These are phyloP conservation scores for Stentor roeselii DNA, from an alignment of 73 alveolate species.

Conservation along the genomic window DNA sequence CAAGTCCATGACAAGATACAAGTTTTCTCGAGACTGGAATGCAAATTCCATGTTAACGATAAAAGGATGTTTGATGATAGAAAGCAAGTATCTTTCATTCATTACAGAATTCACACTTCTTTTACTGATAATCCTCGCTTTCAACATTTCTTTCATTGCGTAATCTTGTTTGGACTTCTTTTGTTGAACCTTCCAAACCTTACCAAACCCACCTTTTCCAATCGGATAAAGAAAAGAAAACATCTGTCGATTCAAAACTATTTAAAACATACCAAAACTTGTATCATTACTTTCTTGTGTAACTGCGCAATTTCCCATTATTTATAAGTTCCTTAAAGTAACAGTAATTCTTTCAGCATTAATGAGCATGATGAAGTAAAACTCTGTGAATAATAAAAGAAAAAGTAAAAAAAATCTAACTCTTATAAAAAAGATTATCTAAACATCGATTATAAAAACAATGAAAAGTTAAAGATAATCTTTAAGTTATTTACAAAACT, in stretches of 20 bases:
- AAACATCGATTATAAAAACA: background rate
- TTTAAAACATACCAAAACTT: no score
- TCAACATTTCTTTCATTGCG: constrained; percentile 85
- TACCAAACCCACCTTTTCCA: constrained; percentile 58
- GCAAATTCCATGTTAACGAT: constrained; percentile 91
- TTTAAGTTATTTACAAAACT: no score
- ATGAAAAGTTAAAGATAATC: background rate
- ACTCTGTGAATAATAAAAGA: background rate
- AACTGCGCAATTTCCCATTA: background rate
- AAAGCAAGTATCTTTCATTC: constrained; percentile 76
- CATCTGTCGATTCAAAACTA: no score
- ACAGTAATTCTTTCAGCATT: background rate
- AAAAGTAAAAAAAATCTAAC: no score
- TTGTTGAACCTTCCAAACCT: constrained; percentile 35
- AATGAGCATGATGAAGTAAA: background rate
- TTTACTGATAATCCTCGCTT: constrained; percentile 68
- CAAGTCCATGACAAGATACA: constrained; percentile 89
- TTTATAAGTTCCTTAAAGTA: no score
- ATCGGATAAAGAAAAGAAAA: no score
- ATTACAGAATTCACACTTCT: constrained; percentile 77
- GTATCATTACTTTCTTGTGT: background rate
- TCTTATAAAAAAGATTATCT: background rate
- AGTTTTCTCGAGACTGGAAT: constrained; percentile 85
- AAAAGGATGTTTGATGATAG: constrained; percentile 68
- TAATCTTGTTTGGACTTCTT: constrained; percentile 35